Conservation (phyloP, 257 asterid genomes). For the Solanum pimpinellifolium region DNA sequence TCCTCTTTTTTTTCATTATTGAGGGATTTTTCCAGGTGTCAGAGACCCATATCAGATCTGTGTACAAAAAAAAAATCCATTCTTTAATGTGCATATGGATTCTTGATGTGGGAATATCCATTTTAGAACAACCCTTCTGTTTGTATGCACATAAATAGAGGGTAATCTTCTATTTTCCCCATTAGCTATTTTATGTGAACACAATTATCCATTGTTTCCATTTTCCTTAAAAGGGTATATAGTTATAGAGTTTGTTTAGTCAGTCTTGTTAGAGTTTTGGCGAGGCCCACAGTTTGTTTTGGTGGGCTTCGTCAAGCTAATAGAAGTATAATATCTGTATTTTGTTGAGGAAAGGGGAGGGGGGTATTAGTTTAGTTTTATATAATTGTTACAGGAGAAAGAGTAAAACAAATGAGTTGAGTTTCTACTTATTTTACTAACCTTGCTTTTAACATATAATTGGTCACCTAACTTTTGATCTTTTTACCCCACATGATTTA, state of each 20-base stretch:
- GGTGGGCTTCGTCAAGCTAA: conserved; percentile 44
- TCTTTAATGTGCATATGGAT: neutral
- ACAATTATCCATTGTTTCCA: neutral
- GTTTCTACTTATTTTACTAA: neutral
- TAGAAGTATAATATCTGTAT: conserved; percentile 7
- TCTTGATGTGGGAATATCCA: neutral
- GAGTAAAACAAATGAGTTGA: neutral
- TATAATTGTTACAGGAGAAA: neutral
- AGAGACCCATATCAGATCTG: conserved; percentile 14
- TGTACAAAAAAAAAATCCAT: neutral
- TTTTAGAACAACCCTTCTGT: neutral
- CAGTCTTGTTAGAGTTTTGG: conserved; percentile 1
- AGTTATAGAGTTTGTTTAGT: neutral
- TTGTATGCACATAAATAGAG: neutral
- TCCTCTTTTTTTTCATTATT: neutral
- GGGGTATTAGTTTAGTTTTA: neutral
- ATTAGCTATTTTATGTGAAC: neutral
- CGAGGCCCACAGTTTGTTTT: conserved; percentile 34
- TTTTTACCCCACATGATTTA: conserved; percentile 9
- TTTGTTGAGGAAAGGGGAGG: conserved; percentile 5
- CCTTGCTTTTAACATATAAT: conserved; percentile 24
- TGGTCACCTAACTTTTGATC: conserved; percentile 46
- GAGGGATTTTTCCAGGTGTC: conserved; percentile 5
- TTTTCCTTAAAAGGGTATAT: neutral
- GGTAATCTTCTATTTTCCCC: neutral